Base-by-base conservation (phyloP, 139 green algal species). In the Micromonas pusilla region DNA sequence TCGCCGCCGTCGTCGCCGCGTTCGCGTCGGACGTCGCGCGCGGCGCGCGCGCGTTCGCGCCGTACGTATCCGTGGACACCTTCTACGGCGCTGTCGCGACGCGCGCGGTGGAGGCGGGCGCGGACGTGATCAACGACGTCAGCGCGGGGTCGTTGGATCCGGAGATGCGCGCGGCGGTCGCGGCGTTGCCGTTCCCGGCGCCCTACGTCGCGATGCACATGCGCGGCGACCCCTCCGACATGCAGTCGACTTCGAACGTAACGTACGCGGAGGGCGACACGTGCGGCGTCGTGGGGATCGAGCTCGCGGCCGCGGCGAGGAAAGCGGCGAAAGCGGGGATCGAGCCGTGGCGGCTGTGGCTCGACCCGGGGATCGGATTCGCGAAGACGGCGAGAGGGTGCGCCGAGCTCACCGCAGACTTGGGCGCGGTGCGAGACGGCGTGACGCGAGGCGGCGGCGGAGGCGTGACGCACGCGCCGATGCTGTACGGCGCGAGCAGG, bases 131-230 rank as follows among this genome's bases (percentile, higher is more conserved):
- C 34, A 99, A 99, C 80, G 95, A 99, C 80, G 92, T 99, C 37
- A 94, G 89, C 0, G 93, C 87, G 1, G 95, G 95, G 0, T 28
- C 28, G 1, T 38, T 92, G 37, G 94, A 98, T 85, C 65, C 82
- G 0, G 2, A 52, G 68, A 97, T 97, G 93, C 72, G 87, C 31
- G 2, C 66, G 4, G 71, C 81, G 76, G 92, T 93, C 31, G 93
- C 96, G 26, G 38, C 88, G 89, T 31, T 60, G n/a, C 28, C 34
- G 33, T 5, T 25, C 0, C 87, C 88, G 0, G 90, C 97, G 72
- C 89, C 95, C 0, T 97, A 96, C 82, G 82, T 97, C 30, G 68
- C 97, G 33, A 98, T 97, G 93, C 95, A 99, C 87, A 96, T 96
- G 87, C 89, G 95, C 2, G 95, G 95, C 2, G 85, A 91, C 37